Base-by-base conservation (phyloP, 768 basidiomycete genomes). In the Naganishia onofrii region DNA sequence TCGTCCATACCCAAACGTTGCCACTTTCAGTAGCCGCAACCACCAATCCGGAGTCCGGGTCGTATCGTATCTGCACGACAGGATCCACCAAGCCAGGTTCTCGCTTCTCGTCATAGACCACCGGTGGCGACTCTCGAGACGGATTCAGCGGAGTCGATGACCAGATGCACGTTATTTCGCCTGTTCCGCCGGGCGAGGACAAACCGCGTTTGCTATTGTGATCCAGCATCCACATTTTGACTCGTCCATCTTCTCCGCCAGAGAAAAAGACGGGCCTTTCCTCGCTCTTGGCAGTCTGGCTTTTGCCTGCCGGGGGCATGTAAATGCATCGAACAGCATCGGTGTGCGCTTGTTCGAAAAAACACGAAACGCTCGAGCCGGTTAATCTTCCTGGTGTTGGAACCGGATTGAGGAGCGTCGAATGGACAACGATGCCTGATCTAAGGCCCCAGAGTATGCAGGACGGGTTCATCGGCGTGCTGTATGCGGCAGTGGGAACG, bases 21-120 rank as follows among this genome's bases (percentile, higher is more conserved):
- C 78, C 78, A 32, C 74, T 73, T 23, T 48, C 74, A 0, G 78
- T 77, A 9, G 78, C 74, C 21, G 75, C 76, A 21, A 74, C 75
- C 6, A 74, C 56, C 8, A 76, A 69, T 31, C 74, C 75, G 23
- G 64, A 46, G 4, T 12, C 64, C 0, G 65, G 29, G 38, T 75
- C 64, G 54, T 71, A 80, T n/a, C 78, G 71, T 3, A 72, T 75
- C 10, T 75, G 58, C 13, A 70, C 70, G 31, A 78, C 69, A 6
- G 63, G 66, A 70, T 80, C 78, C 4, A 63, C 42, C 38, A 63
- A 29, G 74, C 68, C 68, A 29, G 51, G 28, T 6, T 46, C 17
- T 31, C 52, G 34, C 34, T n/a, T 15, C 29, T 63, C 34, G 31
- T 60, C 69, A n/a, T 36, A 46, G 29, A 69, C 46, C 56, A 66